Evolutionary conservation across 73 alveolate genomes (phyloP).

Genomic region (Durusdinium trenchii): DNA sequence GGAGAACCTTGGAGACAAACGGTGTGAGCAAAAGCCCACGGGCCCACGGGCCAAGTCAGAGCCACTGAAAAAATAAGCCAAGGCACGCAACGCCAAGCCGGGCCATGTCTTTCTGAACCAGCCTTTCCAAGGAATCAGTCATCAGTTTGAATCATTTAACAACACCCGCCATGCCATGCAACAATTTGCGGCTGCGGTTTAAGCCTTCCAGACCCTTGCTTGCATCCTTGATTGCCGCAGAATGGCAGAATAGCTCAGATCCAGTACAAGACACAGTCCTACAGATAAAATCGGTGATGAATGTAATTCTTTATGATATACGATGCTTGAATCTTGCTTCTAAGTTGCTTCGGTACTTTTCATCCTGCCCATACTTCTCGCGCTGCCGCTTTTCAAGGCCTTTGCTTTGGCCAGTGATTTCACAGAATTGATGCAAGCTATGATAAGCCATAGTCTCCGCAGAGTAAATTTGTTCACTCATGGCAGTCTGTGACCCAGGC

Average conservation of each 20-base stretch:
- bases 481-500: not conserved
- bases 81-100: conserved; percentile 32
- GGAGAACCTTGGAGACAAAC: conserved; percentile 7
- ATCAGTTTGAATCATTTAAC: not conserved
- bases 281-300: no score
- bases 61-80: not conserved
- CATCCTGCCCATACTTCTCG: conserved; percentile 55
- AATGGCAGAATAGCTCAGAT: no score
- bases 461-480: not conserved
- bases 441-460: not conserved
- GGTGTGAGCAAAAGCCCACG: not conserved
- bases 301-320: no score
- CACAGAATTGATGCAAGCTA: not conserved
- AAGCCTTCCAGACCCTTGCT: not conserved
- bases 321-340: not conserved
- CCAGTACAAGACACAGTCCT: no score
- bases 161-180: not conserved
- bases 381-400: conserved; percentile 71
- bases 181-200: not conserved
- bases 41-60: not conserved
- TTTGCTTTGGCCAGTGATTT: not conserved
- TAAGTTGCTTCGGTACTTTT: conserved; percentile 7
- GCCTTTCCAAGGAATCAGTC: not conserved
- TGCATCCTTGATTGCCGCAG: not conserved
- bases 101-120: conserved; percentile 49